Evolutionary conservation across 768 basidiomycete species (phyloP).

Genomic region (Boletus reticuloceps): DNA sequence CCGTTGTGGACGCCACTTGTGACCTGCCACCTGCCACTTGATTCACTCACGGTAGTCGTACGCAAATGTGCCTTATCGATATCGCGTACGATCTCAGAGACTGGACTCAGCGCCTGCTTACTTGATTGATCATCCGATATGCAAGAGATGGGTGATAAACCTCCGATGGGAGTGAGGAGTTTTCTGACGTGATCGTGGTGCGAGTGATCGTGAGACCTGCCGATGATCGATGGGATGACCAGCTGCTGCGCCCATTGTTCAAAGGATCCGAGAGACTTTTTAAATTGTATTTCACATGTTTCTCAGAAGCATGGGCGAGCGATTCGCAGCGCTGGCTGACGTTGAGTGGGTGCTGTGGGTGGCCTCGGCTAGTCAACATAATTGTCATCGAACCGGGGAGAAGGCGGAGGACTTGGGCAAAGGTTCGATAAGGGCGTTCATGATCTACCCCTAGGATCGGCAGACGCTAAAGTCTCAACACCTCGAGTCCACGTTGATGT

Average conservation of each 20-base stretch:
- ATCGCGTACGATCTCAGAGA: neutral
- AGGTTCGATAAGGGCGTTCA: neutral
- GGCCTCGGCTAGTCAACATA: neutral
- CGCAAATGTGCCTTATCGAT: constrained; percentile 6
- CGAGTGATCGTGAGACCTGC: neutral
- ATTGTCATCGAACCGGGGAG: neutral
- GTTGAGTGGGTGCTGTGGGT: no score
- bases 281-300: neutral
- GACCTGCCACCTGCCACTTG: neutral
- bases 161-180: neutral
- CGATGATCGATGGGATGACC: neutral
- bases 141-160: constrained; percentile 1
- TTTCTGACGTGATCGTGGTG: no score
- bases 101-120: neutral
- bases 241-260: neutral
- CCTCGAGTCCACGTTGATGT: neutral
- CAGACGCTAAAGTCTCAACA: neutral
- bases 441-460: constrained; percentile 1
- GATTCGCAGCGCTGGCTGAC: neutral
- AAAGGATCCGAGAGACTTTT: constrained; percentile 3
- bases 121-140: constrained; percentile 11
- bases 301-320: neutral
- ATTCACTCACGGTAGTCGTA: no score
- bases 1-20: no score
- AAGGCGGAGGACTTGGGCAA: neutral